Evolutionary conservation across 2,329 filamentous ascomycete genomes (phyloP).

Genomic region (Aspergillus sp.): DNA sequence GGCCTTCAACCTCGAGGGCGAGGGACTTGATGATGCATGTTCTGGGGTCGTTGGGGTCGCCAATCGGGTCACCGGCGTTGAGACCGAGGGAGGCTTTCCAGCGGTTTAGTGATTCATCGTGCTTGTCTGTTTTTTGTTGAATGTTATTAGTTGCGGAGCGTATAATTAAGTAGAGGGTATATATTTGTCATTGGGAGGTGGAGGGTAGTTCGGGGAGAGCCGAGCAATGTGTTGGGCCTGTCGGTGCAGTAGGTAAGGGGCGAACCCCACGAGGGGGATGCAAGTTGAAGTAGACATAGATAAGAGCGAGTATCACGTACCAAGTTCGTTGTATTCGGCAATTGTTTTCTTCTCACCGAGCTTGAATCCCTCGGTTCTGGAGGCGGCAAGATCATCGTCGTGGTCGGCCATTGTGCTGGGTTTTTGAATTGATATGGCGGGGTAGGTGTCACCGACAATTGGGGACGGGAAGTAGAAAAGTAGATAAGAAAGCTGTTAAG

Average conservation of each 20-base stretch:
- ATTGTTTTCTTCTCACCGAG: constrained; percentile 98
- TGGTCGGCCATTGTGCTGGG: constrained; percentile 63
- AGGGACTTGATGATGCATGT: constrained; percentile 93
- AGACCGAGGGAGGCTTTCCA: constrained; percentile 98
- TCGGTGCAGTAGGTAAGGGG: constrained; percentile 4
- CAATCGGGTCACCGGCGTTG: constrained; percentile 67
- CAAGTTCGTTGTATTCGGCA: constrained; percentile 90
- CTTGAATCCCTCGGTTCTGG: constrained; percentile 95
- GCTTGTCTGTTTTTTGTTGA: constrained; percentile 51
- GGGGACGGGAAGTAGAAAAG: background rate
- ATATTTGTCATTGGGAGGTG: background rate
- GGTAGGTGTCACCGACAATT: constrained; percentile 16
- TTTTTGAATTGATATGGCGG: constrained; percentile 14
- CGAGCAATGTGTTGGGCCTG: background rate
- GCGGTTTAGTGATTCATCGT: constrained; percentile 91
- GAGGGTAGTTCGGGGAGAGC: background rate
- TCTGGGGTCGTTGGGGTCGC: constrained; percentile 77
- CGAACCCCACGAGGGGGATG: constrained; percentile 10
- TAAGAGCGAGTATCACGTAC: constrained; percentile 52
- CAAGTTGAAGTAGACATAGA: background rate
- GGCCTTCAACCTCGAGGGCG: constrained; percentile 80
- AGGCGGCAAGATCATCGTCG: constrained; percentile 79
- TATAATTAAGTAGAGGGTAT: background rate
- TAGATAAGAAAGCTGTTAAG: background rate
- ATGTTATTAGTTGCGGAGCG: constrained; percentile 19